These are phyloP conservation scores for Beauveria australis DNA, from an alignment of 2,329 filamentous ascomycete species.

Conservation along the genomic window DNA sequence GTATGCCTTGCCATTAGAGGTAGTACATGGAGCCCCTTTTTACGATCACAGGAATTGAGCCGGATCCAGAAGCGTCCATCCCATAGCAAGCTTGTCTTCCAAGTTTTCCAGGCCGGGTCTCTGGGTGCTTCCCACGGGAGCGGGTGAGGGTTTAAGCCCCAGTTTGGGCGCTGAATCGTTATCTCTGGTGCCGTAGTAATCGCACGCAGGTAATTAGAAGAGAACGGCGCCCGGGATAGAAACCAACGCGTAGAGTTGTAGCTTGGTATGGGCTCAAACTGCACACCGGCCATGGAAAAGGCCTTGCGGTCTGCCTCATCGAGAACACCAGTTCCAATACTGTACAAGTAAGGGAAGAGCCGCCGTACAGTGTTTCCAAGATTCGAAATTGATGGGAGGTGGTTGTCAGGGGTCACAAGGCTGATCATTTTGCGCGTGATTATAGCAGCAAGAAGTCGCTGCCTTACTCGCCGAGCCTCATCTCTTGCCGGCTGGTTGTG, in stretches of 20 bases:
- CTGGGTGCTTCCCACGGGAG: constrained; percentile 20
- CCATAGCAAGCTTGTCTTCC: constrained; percentile 34
- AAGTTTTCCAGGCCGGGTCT: constrained; percentile 23
- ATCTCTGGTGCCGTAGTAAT: background rate
- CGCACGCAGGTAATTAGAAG: constrained; percentile 23
- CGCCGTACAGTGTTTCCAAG: constrained; percentile 38
- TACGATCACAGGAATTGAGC: constrained; percentile 33
- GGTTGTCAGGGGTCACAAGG: constrained; percentile 41
- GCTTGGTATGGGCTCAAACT: constrained; percentile 26
- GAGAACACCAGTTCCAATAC: constrained; percentile 9
- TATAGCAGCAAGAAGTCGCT: constrained; percentile 36
- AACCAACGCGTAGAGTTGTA: constrained; percentile 29
- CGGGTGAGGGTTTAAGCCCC: background rate
- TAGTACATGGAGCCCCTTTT: constrained; percentile 31
- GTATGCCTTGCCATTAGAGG: constrained; percentile 37
- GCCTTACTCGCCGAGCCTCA: constrained; percentile 23
- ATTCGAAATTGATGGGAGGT: constrained; percentile 32
- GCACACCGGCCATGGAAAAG: constrained; percentile 32
- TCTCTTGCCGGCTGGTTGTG: constrained; percentile 17
- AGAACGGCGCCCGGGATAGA: constrained; percentile 39
- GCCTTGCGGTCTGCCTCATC: constrained; percentile 24
- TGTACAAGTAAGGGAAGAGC: constrained; percentile 38
- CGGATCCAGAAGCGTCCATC: constrained; percentile 57
- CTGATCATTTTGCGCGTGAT: constrained; percentile 40
- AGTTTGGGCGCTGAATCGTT: background rate